Conservation (phyloP, 2,329 filamentous ascomycete genomes). For the Penicillium psychrosexuale region DNA sequence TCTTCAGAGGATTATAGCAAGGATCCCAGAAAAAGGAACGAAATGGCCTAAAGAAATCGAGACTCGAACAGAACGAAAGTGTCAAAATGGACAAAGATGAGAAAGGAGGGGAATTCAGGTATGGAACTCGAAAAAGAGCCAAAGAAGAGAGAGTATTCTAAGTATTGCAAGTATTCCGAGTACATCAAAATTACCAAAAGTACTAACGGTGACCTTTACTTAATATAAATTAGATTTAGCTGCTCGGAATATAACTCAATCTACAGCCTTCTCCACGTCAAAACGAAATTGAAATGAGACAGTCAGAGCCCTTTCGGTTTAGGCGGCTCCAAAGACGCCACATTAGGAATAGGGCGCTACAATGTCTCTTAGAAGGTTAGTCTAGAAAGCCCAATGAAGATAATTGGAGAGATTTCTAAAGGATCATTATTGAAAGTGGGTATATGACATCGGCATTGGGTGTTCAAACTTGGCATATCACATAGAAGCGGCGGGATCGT, state of each 20-base stretch:
- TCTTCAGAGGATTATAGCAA: not conserved
- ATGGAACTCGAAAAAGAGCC: conserved; percentile 18
- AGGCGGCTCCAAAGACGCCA: conserved; percentile 5
- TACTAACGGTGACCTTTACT: not conserved
- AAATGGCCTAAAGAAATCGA: not conserved
- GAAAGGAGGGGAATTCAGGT: conserved; percentile 14
- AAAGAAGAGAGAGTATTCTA: conserved; percentile 3
- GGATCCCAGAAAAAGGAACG: not conserved
- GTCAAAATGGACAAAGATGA: conserved; percentile 24
- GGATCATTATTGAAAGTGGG: not conserved
- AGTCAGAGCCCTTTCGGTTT: not conserved
- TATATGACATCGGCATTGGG: not conserved
- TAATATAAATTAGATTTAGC: conserved; percentile 12
- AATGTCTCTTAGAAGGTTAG: not conserved
- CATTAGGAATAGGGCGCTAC: not conserved
- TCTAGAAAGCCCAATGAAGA: not conserved
- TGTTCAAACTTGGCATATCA: not conserved
- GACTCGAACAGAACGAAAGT: not conserved
- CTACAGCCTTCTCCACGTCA: not conserved
- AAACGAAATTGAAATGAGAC: conserved; percentile 9
- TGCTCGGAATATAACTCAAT: conserved; percentile 12
- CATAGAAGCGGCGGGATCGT: not conserved
- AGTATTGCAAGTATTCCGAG: conserved; percentile 13
- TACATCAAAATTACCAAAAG: conserved; percentile 8
- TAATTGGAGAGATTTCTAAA: not conserved